Evolutionary conservation across 1,139 yeast species (phyloP).

Genomic region (Geotrichum cucujoidarum): DNA sequence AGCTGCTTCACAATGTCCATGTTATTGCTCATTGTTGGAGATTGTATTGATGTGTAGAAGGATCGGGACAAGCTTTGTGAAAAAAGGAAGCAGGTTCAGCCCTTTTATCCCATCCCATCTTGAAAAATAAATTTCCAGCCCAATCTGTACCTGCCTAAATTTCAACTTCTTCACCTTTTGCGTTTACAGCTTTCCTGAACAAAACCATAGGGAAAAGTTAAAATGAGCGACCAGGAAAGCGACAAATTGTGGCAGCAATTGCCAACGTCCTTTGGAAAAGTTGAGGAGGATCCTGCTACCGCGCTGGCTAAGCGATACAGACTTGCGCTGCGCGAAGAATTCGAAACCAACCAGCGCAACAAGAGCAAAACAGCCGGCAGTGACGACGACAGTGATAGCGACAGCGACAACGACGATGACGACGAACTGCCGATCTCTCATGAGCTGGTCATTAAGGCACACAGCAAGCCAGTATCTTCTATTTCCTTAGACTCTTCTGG

Average conservation of each 20-base stretch:
- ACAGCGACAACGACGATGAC: slow-evolving; percentile 27
- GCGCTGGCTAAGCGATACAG: slow-evolving; percentile 7
- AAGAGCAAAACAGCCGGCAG: not conserved
- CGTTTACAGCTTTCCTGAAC: not conserved
- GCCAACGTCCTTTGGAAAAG: slow-evolving; percentile 18
- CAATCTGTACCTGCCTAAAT: too few species aligned
- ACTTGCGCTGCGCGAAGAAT: slow-evolving; percentile 14
- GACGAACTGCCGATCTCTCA: slow-evolving; percentile 35
- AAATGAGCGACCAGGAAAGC: slow-evolving; percentile 6
- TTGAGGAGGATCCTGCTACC: slow-evolving; percentile 2
- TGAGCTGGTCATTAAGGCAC: slow-evolving; percentile 31
- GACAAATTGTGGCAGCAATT: slow-evolving; percentile 3
- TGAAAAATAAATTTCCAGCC: not conserved
- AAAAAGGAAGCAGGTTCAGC: not conserved
- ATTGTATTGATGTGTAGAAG: not conserved
- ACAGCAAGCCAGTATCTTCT: slow-evolving; percentile 31
- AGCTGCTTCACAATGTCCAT: slow-evolving; percentile 40
- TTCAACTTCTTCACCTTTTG: not conserved
- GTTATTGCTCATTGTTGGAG: not conserved
- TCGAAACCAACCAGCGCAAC: slow-evolving; percentile 4
- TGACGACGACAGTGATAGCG: slow-evolving; percentile 15
- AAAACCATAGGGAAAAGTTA: not conserved
- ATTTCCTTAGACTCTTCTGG: slow-evolving; percentile 35
- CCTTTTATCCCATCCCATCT: not conserved
- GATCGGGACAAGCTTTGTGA: not conserved